A percentile compares a stretch with the other conserved stretches of the same genome.
phyloP scores from a whole-genome alignment of 208 protist species.

The Angomonas deanei region DNA sequence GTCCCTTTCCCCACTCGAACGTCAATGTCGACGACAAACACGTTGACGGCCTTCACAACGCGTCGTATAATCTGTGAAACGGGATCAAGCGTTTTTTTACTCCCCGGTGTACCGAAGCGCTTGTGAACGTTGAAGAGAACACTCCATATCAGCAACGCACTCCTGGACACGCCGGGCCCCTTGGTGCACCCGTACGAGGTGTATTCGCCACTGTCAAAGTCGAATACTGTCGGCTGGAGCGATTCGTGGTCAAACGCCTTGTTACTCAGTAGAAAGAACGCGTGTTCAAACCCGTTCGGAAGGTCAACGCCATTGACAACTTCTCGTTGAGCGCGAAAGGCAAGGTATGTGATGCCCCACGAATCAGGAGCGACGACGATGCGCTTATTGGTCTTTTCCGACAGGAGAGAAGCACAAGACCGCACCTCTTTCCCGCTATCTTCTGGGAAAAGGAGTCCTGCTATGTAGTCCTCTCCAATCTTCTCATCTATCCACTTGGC shows the following conservation, averaged over 20 bases:
- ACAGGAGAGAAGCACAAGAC: conserved; percentile 28
- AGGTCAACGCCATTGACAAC: conserved; percentile 70
- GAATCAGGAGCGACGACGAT: conserved; percentile 65
- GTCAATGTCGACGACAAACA: conserved; percentile 89
- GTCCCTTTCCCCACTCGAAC: conserved; percentile 83
- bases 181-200: conserved; percentile 14
- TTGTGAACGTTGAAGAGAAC: conserved; percentile 81
- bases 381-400: conserved; percentile 59
- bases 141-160: conserved; percentile 63
- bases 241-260: conserved; percentile 37
- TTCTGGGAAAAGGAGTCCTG: conserved; percentile 68
- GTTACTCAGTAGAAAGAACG: conserved; percentile 57
- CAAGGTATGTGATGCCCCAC: conserved; percentile 80
- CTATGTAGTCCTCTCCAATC: conserved; percentile 80
- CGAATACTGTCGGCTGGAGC: conserved; percentile 47
- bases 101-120: conserved; percentile 82
- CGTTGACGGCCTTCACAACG: conserved; percentile 85
- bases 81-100: conserved; percentile 74
- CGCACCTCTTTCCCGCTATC: conserved; percentile 42
- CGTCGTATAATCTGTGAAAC: conserved; percentile 85
- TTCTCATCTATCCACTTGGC: conserved; percentile 81
- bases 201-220: conserved; percentile 39
- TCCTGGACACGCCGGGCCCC: conserved; percentile 28
- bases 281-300: conserved; percentile 72
- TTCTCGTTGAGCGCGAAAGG: conserved; percentile 76